These are phyloP conservation scores for Nemania sp. DNA, from an alignment of 2,329 filamentous ascomycete genomes.

Conservation along the genomic window DNA sequence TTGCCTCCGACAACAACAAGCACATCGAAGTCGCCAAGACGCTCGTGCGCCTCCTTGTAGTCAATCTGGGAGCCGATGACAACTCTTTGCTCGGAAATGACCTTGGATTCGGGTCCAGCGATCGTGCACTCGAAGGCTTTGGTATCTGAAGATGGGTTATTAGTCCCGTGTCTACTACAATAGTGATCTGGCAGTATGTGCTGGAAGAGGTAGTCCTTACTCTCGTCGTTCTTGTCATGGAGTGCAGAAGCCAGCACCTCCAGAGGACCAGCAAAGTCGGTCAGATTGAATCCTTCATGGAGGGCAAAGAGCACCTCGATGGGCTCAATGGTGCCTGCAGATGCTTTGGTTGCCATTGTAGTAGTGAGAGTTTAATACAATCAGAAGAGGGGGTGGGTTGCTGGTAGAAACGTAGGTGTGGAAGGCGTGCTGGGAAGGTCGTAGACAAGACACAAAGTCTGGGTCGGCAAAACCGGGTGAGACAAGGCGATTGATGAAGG, in stretches of 20 bases:
- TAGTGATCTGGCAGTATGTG: not conserved
- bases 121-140: constrained; percentile 65
- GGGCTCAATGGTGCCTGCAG: constrained; percentile 63
- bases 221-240: constrained; percentile 57
- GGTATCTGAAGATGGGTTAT: constrained; percentile 45
- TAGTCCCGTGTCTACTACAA: not conserved
- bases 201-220: constrained; percentile 45
- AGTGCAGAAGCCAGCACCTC: constrained; percentile 56
- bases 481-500: constrained; percentile 18
- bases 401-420: constrained; percentile 8
- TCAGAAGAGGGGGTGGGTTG: constrained; percentile 18
- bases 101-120: constrained; percentile 57
- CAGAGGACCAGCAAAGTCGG: constrained; percentile 62
- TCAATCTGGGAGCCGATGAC: constrained; percentile 74
- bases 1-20: constrained; percentile 78
- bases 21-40: constrained; percentile 76
- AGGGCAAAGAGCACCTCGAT: constrained; percentile 65
- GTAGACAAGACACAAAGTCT: not conserved
- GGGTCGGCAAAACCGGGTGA: constrained; percentile 3
- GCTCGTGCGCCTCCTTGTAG: constrained; percentile 77
- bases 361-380: constrained; percentile 19
- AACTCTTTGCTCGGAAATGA: constrained; percentile 66
- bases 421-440: not conserved
- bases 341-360: constrained; percentile 61
- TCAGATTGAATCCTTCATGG: constrained; percentile 62